These are phyloP conservation scores for Phaseolus coccineus DNA, from an alignment of 331 rosid genomes.

Conservation along the genomic window DNA sequence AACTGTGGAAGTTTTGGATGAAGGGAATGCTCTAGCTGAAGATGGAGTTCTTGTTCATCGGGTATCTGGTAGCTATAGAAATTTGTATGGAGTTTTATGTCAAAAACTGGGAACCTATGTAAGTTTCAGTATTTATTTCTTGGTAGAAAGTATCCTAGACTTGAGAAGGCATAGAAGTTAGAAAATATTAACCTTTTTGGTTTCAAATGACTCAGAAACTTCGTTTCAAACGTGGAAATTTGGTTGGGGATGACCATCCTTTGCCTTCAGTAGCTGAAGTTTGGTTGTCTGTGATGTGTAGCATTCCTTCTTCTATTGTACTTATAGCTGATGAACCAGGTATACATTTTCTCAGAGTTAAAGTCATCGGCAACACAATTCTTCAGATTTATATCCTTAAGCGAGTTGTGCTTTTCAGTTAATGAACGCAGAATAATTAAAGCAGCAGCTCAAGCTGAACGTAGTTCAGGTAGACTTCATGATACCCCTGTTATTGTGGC, in stretches of 20 bases:
- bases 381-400: constrained; percentile 38
- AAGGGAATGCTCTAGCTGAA: constrained; percentile 50
- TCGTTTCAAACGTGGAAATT: constrained; percentile 81
- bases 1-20: constrained; percentile 55
- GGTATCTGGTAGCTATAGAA: constrained; percentile 59
- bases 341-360: constrained; percentile 45
- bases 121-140: constrained; percentile 50
- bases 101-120: constrained; percentile 77
- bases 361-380: constrained; percentile 8
- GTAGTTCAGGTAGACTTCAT: constrained; percentile 58
- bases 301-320: constrained; percentile 76
- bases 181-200: constrained; percentile 36
- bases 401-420: constrained; percentile 59
- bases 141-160: constrained; percentile 35
- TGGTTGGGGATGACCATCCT: constrained; percentile 90
- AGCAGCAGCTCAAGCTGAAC: constrained; percentile 76
- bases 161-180: constrained; percentile 10
- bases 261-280: constrained; percentile 70
- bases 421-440: constrained; percentile 62
- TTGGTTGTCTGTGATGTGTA: constrained; percentile 62
- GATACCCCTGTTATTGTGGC: constrained; percentile 79
- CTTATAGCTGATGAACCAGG: constrained; percentile 90
- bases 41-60: constrained; percentile 65
- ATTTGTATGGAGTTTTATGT: constrained; percentile 73
- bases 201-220: constrained; percentile 73